phyloP scores from a whole-genome alignment of 2,329 filamentous ascomycete species.

The Colletotrichum graminicola region DNA sequence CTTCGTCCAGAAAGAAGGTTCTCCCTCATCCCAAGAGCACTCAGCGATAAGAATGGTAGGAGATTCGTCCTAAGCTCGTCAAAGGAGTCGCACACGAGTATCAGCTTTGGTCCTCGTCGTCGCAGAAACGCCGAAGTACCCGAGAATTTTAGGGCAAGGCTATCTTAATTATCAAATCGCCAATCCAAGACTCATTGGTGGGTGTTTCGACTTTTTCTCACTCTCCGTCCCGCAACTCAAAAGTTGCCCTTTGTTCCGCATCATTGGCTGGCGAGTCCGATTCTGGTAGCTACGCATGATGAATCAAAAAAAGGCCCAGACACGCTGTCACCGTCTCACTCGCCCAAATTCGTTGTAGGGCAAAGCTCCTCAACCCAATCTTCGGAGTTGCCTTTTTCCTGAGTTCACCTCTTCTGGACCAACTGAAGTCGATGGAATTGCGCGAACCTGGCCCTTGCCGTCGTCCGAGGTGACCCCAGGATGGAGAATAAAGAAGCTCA shows the following conservation, averaged over 20 bases:
- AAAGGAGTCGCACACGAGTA: conserved; percentile 40
- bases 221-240: conserved; percentile 5
- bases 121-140: conserved; percentile 29
- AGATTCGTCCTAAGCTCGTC: conserved; percentile 33
- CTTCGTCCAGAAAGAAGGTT: conserved; percentile 27
- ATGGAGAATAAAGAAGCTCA: conserved; percentile 21
- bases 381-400: conserved; percentile 1
- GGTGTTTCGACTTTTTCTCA: neutral
- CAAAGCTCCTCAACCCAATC: conserved; percentile 19
- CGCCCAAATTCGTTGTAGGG: conserved; percentile 4
- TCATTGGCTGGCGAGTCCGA: neutral
- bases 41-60: conserved; percentile 27
- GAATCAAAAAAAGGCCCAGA: conserved; percentile 17
- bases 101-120: conserved; percentile 36
- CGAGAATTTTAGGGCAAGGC: conserved; percentile 11
- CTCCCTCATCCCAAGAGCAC: conserved; percentile 27
- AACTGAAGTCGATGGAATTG: conserved; percentile 16
- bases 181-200: neutral
- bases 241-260: neutral
- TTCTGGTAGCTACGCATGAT: conserved; percentile 30
- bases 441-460: neutral
- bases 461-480: conserved; percentile 19
- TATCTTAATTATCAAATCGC: neutral
- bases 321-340: conserved; percentile 36
- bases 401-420: conserved; percentile 9